These are phyloP conservation scores for Persicaria maculosa DNA, from an alignment of 148 eudicot species.

Conservation along the genomic window DNA sequence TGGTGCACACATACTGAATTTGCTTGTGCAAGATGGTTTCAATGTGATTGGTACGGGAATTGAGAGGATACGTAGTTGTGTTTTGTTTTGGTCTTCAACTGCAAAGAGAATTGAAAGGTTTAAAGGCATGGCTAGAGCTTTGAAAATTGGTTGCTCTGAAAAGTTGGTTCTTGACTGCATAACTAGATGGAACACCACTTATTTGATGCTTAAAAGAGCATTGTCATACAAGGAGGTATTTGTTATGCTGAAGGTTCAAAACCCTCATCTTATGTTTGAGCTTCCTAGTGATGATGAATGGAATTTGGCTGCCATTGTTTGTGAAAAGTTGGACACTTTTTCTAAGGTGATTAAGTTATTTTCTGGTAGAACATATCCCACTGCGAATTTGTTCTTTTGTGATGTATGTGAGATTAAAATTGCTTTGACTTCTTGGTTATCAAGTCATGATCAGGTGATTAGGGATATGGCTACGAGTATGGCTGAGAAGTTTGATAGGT, in stretches of 20 bases:
- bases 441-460: neutral
- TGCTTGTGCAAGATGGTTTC: conserved; percentile 13
- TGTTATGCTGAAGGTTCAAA: neutral
- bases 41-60: conserved; percentile 9
- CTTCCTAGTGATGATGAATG: conserved; percentile 12
- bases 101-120: conserved; percentile 13
- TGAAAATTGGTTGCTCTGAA: neutral
- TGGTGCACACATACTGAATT: conserved; percentile 6
- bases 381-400: conserved; percentile 1
- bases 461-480: neutral
- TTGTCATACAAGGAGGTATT: conserved; percentile 16
- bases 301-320: conserved; percentile 8
- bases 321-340: conserved; percentile 14
- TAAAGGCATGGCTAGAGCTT: neutral
- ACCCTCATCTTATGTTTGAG: neutral
- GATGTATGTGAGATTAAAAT: conserved; percentile 8
- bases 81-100: conserved; percentile 8
- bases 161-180: conserved; percentile 13
- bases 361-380: conserved; percentile 1
- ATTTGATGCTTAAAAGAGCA: conserved; percentile 13
- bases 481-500: conserved; percentile 12
- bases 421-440: neutral
- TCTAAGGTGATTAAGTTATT: conserved; percentile 5
- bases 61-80: conserved; percentile 10
- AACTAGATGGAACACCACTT: conserved; percentile 14